Evolutionary conservation across 2,329 filamentous ascomycete genomes (phyloP), one percentile per base, ranked within the genome.

Genomic region (Dactylellina parvicollis): DNA sequence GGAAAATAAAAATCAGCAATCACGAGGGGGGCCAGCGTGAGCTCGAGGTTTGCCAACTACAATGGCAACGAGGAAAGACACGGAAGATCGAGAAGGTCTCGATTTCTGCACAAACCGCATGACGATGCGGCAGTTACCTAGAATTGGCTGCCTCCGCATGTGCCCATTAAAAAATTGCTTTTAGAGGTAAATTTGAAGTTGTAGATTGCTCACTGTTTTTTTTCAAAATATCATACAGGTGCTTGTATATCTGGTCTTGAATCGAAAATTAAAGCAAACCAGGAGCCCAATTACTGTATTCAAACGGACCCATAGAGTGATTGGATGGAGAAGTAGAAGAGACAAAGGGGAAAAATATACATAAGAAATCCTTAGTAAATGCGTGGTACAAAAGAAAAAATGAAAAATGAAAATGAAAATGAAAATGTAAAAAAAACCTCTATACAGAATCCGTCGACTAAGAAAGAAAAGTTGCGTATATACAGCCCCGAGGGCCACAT

Each of bases 151-250:
- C 30, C 30, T 34, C 14, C 30, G 30, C 30, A 34, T 7, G 30
- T n/a, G n/a, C n/a, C n/a, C n/a, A n/a, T n/a, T n/a, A n/a, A n/a
- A n/a, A n/a, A n/a, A n/a, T n/a, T n/a, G n/a, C n/a, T n/a, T n/a
- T n/a, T n/a, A n/a, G n/a, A n/a, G n/a, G n/a, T n/a, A n/a, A n/a
- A n/a, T n/a, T n/a, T n/a, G n/a, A n/a, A n/a, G n/a, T n/a, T n/a
- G n/a, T n/a, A n/a, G n/a, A n/a, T n/a, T n/a, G n/a, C n/a, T n/a
- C n/a, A n/a, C n/a, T n/a, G n/a, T n/a, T n/a, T n/a, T n/a, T n/a
- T n/a, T n/a, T n/a, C n/a, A n/a, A n/a, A n/a, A 34, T 64, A 64
- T 64, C 60, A 65, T 65, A 65, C 60, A 65, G 26, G 55, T 64
- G 32, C 12, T 14, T 5, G 3, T 5, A 38, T 14, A 38, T 38